Percentiles rank a stretch among this genome's conserved stretches.
Conservation (phyloP, 768 basidiomycete species). For the Tephrocybe sp. region DNA sequence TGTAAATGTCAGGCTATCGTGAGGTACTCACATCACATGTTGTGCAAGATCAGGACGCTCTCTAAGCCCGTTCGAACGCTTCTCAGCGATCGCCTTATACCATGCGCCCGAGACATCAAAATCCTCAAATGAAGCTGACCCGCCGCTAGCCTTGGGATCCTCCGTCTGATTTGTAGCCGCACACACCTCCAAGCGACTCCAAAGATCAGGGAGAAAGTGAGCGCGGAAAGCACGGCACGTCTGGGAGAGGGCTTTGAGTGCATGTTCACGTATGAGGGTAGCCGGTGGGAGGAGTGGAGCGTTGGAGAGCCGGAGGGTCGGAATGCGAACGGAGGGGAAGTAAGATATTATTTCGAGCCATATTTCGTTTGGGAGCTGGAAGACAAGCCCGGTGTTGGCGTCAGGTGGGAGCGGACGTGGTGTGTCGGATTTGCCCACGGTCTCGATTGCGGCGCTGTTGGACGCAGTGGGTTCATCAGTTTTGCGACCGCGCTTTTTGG, state of each 20-base stretch:
- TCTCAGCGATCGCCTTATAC: conserved; percentile 23
- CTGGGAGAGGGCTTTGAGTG: conserved; percentile 31
- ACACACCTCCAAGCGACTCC: conserved; percentile 30
- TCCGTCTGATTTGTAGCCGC: conserved; percentile 8
- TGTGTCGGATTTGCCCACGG: neutral
- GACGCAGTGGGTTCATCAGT: neutral
- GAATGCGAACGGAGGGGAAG: conserved; percentile 19
- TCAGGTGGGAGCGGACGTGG: neutral
- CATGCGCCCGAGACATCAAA: conserved; percentile 16
- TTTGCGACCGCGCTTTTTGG: conserved; percentile 3
- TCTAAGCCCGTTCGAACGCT: conserved; percentile 21
- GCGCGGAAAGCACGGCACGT: conserved; percentile 25
- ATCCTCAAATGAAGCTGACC: neutral
- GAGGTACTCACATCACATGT: conserved; percentile 21
- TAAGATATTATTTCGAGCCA: conserved; percentile 29
- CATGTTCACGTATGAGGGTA: conserved; percentile 25
- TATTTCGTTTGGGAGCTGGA: conserved; percentile 27
- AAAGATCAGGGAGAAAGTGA: conserved; percentile 26
- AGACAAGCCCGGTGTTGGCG: conserved; percentile 7
- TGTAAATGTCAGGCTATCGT: neutral
- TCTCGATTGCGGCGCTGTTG: neutral
- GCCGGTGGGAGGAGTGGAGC: conserved; percentile 15
- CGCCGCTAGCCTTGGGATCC: too few relatives aligned
- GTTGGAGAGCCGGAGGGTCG: conserved; percentile 11
- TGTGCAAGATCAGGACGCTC: conserved; percentile 20